A percentile compares a stretch with the other conserved stretches of the same genome.
These are phyloP conservation scores for Helichrysum umbraculigerum DNA, from an alignment of 129 eudicot genomes.

Conservation along the genomic window DNA sequence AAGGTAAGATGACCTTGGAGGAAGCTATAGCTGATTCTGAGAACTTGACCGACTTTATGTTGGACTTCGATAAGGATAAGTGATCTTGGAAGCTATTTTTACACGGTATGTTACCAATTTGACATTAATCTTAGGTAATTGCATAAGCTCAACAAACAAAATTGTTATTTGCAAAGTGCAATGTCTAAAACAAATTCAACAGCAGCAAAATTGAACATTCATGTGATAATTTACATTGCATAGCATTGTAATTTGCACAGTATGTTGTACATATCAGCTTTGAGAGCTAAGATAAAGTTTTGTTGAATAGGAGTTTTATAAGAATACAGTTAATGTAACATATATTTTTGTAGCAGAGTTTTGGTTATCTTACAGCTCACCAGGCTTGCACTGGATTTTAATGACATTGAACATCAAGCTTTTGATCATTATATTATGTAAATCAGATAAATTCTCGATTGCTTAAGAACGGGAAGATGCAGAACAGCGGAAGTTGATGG, in stretches of 20 bases:
- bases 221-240: not conserved
- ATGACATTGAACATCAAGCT: constrained; percentile 2
- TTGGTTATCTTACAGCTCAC: not conserved
- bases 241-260: not conserved
- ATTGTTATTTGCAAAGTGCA: not conserved
- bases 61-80: constrained; percentile 91
- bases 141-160: not conserved
- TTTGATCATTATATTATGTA: not conserved
- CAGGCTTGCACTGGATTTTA: not conserved
- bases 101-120: constrained; percentile 18
- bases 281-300: not conserved
- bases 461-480: constrained; percentile 17
- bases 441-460: not conserved
- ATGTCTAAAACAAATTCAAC: not conserved
- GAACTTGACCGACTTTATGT: constrained; percentile 86
- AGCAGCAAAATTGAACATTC: no score
- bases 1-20: constrained; percentile 62
- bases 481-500: not conserved
- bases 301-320: not conserved
- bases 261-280: not conserved
- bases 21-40: constrained; percentile 93
- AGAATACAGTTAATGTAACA: not conserved
- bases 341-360: not conserved
- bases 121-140: not conserved
- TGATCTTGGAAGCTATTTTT: constrained; percentile 23